Conservation (phyloP, 2,329 filamentous ascomycete genomes). For the Fusarium aywerte region DNA sequence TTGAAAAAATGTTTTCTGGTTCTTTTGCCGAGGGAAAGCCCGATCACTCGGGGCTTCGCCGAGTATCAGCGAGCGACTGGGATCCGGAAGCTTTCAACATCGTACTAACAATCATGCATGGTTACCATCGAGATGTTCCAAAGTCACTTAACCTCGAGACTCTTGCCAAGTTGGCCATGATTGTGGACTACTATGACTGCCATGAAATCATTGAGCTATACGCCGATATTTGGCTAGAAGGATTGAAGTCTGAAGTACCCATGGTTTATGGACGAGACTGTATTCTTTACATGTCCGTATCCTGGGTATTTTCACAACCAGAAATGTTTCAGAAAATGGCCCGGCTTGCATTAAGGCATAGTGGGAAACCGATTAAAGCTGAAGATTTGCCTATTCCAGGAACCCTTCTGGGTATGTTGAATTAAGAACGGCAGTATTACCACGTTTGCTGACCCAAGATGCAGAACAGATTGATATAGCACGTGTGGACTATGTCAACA, state of each 20-base stretch:
- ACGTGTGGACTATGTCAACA: neutral
- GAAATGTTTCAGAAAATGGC: slow-evolving; percentile 8
- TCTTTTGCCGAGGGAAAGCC: neutral
- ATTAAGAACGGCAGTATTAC: fast-evolving
- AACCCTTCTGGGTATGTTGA: neutral
- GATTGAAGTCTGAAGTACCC: fast-evolving
- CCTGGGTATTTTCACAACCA: slow-evolving; percentile 24
- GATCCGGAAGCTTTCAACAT: slow-evolving; percentile 42
- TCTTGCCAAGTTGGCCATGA: slow-evolving; percentile 41
- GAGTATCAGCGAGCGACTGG: slow-evolving; percentile 26
- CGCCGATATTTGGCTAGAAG: slow-evolving; percentile 20
- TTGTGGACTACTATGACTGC: slow-evolving; percentile 46
- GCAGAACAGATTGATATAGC: neutral
- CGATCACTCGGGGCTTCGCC: fast-evolving
- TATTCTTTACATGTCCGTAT: slow-evolving; percentile 24
- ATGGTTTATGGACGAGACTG: slow-evolving; percentile 1
- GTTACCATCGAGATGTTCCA: slow-evolving; percentile 36
- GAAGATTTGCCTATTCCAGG: slow-evolving; percentile 7
- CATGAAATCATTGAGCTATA: slow-evolving; percentile 26
- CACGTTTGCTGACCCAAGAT: fast-evolving
- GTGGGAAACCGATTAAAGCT: neutral
- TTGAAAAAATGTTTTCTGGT: slow-evolving; percentile 7
- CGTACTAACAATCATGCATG: slow-evolving; percentile 43
- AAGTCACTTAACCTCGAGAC: slow-evolving; percentile 23
- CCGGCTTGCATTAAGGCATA: slow-evolving; percentile 8